Evolutionary conservation across 306 rosid genomes (phyloP).

Genomic region (Quercus dentata): DNA sequence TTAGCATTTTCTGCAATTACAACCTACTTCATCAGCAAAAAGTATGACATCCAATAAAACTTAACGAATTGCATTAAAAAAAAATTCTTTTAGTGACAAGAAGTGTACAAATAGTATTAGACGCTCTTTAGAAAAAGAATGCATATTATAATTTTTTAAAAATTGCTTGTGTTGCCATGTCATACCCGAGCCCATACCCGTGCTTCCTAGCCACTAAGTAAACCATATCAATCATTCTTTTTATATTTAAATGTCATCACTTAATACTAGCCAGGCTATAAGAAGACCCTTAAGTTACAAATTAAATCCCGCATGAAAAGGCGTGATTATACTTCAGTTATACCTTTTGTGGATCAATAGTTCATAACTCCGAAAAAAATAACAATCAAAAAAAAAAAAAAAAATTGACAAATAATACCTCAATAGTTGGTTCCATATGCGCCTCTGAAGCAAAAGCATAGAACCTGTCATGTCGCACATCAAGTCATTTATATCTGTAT

Average conservation of each 20-base stretch:
- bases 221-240: background rate
- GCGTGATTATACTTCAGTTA: background rate
- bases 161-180: too few species aligned
- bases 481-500: conserved; percentile 4
- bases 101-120: background rate
- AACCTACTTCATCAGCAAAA: conserved; percentile 14
- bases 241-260: background rate
- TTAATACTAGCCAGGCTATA: background rate
- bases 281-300: background rate
- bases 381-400: background rate
- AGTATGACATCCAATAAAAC: background rate
- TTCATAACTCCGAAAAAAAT: background rate
- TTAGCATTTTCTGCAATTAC: conserved; percentile 56
- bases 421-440: too few species aligned
- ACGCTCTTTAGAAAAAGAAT: background rate
- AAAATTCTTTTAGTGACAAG: background rate
- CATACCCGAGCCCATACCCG: too few species aligned
- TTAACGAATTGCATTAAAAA: background rate
- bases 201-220: background rate
- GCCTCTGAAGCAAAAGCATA: conserved; percentile 23
- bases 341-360: conserved; percentile 7
- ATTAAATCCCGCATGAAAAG: background rate
- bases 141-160: too few species aligned
- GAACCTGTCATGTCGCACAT: conserved; percentile 51
- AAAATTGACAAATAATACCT: too few species aligned